phyloP scores from a whole-genome alignment of 2,329 filamentous ascomycete species.

The Fusarium irregulare region DNA sequence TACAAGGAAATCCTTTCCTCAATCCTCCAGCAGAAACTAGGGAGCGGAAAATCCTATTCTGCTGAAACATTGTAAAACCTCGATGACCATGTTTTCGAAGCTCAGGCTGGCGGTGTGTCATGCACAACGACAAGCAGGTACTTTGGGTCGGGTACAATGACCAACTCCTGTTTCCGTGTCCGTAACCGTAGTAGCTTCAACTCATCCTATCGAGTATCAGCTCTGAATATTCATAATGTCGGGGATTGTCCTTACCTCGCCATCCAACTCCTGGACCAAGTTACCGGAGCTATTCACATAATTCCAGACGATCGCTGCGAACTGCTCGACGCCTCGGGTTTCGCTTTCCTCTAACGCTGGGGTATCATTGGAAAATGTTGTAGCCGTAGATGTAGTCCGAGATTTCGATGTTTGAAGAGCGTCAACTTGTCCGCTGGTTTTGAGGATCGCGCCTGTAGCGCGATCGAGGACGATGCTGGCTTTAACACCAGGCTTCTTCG shows the following conservation, averaged over 20 bases:
- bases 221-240: slow-evolving; percentile 5
- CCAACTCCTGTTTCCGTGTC: slow-evolving; percentile 86
- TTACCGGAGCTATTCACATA: slow-evolving; percentile 77
- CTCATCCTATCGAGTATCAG: slow-evolving; percentile 69
- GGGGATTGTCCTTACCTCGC: slow-evolving; percentile 63
- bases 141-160: slow-evolving; percentile 83
- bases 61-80: slow-evolving; percentile 35
- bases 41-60: slow-evolving; percentile 15
- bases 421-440: slow-evolving; percentile 76
- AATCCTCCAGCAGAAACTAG: slow-evolving; percentile 22
- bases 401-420: slow-evolving; percentile 59
- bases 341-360: slow-evolving; percentile 58
- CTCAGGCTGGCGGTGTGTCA: slow-evolving; percentile 77
- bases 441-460: slow-evolving; percentile 77
- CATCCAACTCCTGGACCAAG: slow-evolving; percentile 78
- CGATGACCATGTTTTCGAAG: slow-evolving; percentile 40
- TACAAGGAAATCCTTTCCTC: slow-evolving; percentile 7
- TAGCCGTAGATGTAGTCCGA: slow-evolving; percentile 51
- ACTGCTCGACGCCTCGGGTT: slow-evolving; percentile 74
- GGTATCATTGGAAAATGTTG: slow-evolving; percentile 60
- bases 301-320: slow-evolving; percentile 80
- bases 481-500: slow-evolving; percentile 82
- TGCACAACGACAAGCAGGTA: slow-evolving; percentile 84
- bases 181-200: slow-evolving; percentile 79
- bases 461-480: slow-evolving; percentile 81